These are phyloP conservation scores for Babesia gibsoni DNA, from an alignment of 169 alveolate genomes.

Conservation along the genomic window DNA sequence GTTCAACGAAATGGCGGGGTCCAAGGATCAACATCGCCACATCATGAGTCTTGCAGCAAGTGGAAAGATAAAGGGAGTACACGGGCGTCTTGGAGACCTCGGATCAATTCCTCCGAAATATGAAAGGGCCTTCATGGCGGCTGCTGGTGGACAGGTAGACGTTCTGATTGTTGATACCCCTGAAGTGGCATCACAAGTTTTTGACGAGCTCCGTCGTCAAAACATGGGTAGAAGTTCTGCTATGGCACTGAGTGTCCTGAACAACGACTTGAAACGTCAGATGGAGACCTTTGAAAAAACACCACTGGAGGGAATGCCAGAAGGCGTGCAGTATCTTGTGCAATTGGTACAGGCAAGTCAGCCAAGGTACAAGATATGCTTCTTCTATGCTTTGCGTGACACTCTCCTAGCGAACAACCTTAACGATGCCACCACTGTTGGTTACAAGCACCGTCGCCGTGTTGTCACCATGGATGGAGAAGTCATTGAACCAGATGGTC, in stretches of 20 bases:
- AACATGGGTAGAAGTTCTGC: constrained; percentile 87
- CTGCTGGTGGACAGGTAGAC: constrained; percentile 84
- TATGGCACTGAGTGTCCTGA: constrained; percentile 74
- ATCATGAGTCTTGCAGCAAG: constrained; percentile 55
- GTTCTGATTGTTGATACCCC: constrained; percentile 87
- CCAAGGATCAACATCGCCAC: constrained; percentile 47
- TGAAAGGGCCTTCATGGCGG: constrained; percentile 87
- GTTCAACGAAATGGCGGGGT: constrained; percentile 45
- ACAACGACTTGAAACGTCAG: constrained; percentile 57
- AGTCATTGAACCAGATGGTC: constrained; percentile 90
- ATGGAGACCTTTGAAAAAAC: constrained; percentile 54
- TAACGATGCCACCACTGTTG: constrained; percentile 84
- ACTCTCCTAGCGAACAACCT: constrained; percentile 86
- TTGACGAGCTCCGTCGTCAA: constrained; percentile 82
- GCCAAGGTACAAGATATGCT: constrained; percentile 75
- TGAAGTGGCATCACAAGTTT: constrained; percentile 83
- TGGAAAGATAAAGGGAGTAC: constrained; percentile 74
- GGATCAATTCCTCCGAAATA: constrained; percentile 84
- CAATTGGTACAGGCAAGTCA: constrained; percentile 82
- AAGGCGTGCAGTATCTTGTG: constrained; percentile 77
- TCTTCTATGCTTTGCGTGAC: constrained; percentile 87
- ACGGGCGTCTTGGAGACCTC: constrained; percentile 92
- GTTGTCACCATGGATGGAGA: constrained; percentile 92
- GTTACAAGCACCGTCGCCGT: constrained; percentile 82
- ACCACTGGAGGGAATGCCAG: constrained; percentile 50